Conservation (phyloP, 352 stramenopile species). For the Elongisporangium prolatum region DNA sequence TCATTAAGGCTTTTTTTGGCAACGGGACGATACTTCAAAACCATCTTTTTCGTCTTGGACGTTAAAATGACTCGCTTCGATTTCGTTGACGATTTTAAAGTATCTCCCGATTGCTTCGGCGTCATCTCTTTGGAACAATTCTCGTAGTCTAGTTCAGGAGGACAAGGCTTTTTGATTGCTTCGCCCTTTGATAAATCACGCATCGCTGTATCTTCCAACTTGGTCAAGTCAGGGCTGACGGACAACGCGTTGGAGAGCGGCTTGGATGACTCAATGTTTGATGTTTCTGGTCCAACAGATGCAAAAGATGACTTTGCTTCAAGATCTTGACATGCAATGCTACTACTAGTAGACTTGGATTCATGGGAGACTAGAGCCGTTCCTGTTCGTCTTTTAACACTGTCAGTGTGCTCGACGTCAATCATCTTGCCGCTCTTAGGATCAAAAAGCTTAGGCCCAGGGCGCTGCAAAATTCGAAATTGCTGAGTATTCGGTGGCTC, state of each 20-base stretch:
- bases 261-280: not conserved
- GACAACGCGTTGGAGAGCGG: not conserved
- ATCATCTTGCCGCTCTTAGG: constrained; percentile 62
- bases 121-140: not conserved
- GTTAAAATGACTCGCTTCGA: constrained; percentile 2
- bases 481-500: constrained; percentile 10
- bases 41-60: constrained; percentile 9
- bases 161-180: not conserved
- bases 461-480: constrained; percentile 53
- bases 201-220: not conserved
- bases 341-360: not conserved
- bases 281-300: not conserved
- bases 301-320: not conserved
- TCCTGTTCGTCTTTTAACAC: not conserved
- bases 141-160: not conserved
- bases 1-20: not conserved
- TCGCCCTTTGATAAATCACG: not conserved
- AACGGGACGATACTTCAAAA: constrained; percentile 8
- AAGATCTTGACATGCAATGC: not conserved
- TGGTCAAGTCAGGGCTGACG: not conserved
- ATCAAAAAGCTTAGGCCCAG: constrained; percentile 60
- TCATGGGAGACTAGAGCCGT: not conserved
- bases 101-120: not conserved
- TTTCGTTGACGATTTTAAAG: not conserved
- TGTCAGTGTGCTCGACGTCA: constrained; percentile 19